phyloP scores from a whole-genome alignment of 768 basidiomycete genomes.

The Hygrophoropsis aurantiaca region DNA sequence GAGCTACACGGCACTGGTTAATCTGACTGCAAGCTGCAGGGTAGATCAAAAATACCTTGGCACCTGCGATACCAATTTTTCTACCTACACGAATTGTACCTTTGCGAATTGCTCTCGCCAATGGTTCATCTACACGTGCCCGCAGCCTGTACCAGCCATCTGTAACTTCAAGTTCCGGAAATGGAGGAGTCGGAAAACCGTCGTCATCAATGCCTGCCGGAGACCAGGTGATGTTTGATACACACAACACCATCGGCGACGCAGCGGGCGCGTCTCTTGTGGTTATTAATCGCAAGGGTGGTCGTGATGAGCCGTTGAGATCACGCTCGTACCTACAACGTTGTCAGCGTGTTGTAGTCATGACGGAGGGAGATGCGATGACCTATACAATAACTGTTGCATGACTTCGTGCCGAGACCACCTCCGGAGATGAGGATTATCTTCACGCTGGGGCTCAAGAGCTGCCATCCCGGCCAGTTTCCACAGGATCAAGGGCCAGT shows the following conservation, averaged over 20 bases:
- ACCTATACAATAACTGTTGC: slow-evolving; percentile 86
- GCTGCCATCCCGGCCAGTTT: slow-evolving; percentile 86
- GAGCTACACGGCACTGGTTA: slow-evolving; percentile 44
- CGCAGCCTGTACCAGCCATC: slow-evolving; percentile 96
- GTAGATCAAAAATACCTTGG: slow-evolving; percentile 49
- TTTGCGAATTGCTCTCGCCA: slow-evolving; percentile 66
- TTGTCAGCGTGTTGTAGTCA: slow-evolving; percentile 1
- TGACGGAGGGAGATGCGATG: slow-evolving; percentile 11
- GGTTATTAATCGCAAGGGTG: slow-evolving; percentile 76
- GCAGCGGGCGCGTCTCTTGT: slow-evolving; percentile 81
- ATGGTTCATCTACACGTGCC: slow-evolving; percentile 70
- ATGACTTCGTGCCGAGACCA: slow-evolving; percentile 88
- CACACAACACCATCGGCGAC: slow-evolving; percentile 81
- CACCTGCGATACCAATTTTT: slow-evolving; percentile 81
- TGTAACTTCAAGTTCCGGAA: slow-evolving; percentile 82
- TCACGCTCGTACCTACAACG: slow-evolving; percentile 82
- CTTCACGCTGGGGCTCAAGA: slow-evolving; percentile 64
- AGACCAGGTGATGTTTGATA: slow-evolving; percentile 70
- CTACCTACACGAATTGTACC: slow-evolving; percentile 73
- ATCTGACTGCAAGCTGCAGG: neutral
- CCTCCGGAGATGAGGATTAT: slow-evolving; percentile 42
- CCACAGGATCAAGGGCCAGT: slow-evolving; percentile 91
- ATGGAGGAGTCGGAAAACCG: slow-evolving; percentile 33
- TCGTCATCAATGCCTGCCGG: slow-evolving; percentile 37
- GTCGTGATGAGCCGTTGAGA: slow-evolving; percentile 72